phyloP scores from a whole-genome alignment of 2,329 filamentous ascomycete genomes.

The Anthostomella pinea region DNA sequence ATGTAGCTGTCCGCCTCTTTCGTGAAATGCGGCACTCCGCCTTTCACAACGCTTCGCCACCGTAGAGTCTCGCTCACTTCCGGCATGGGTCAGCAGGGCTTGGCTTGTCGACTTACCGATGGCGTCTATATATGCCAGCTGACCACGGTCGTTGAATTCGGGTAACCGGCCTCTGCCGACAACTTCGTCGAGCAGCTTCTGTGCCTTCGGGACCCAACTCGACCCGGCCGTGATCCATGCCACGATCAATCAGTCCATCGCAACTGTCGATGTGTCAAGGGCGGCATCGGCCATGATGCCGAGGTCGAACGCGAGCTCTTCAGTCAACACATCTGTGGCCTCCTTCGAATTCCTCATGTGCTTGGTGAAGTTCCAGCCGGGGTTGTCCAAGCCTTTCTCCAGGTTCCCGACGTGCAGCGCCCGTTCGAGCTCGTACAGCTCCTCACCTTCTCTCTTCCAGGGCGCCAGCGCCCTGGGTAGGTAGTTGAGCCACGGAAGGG shows the following conservation, averaged over 20 bases:
- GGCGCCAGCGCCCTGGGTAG: conserved; percentile 36
- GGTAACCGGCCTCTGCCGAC: conserved; percentile 40
- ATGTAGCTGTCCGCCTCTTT: conserved; percentile 34
- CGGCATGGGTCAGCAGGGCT: not conserved
- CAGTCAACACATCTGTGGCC: conserved; percentile 19
- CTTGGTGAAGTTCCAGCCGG: conserved; percentile 33
- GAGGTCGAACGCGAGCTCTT: conserved; percentile 17
- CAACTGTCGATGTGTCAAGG: conserved; percentile 30
- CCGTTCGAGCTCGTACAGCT: conserved; percentile 22
- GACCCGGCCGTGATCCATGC: conserved; percentile 26
- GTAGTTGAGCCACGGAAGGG: conserved; percentile 38
- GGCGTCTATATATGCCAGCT: conserved; percentile 41
- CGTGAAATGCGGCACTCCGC: conserved; percentile 39
- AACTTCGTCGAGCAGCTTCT: conserved; percentile 38
- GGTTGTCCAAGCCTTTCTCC: conserved; percentile 18
- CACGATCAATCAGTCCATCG: conserved; percentile 32
- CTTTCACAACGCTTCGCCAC: conserved; percentile 40
- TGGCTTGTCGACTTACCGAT: conserved; percentile 18
- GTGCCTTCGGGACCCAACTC: conserved; percentile 34
- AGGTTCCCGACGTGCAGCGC: conserved; percentile 29
- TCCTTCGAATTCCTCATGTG: conserved; percentile 21
- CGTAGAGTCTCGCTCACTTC: conserved; percentile 40
- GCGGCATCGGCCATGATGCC: conserved; percentile 29
- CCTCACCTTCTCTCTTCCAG: conserved; percentile 33
- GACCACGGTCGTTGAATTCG: conserved; percentile 35